Percentiles rank a stretch among this genome's conserved stretches.
Evolutionary conservation across 495 filamentous ascomycete species (phyloP).

Genomic region (Letharia lupina): DNA sequence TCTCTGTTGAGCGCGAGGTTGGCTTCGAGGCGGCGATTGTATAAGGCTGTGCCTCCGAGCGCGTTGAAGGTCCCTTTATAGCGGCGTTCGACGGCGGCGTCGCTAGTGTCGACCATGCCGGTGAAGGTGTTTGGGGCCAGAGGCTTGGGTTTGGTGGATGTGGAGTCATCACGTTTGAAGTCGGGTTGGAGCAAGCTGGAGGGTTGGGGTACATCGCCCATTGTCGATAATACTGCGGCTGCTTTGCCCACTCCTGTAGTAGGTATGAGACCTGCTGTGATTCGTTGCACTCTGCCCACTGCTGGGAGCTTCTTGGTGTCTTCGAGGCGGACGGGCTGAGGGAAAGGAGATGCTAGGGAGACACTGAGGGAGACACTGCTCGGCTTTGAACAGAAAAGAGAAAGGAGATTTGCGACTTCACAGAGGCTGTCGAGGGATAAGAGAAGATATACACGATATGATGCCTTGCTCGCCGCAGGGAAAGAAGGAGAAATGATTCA

Average conservation of each 20-base stretch:
- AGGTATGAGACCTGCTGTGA: background rate
- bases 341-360: no score
- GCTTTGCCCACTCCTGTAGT: background rate
- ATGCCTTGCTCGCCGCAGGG: no score
- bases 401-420: no score
- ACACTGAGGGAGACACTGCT: no score
- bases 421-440: no score
- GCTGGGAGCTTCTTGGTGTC: no score
- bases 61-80: slow-evolving; percentile 4
- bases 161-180: background rate
- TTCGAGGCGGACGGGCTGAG: no score
- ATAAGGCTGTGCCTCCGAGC: background rate
- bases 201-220: background rate
- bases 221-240: background rate
- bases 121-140: slow-evolving; percentile 1
- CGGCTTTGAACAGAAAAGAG: no score
- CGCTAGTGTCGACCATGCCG: slow-evolving; percentile 9
- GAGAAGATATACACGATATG: no score
- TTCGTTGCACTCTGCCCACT: no score
- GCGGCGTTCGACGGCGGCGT: slow-evolving; percentile 1
- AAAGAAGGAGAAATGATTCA: no score
- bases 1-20: background rate
- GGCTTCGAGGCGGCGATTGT: slow-evolving; percentile 8
- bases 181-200: background rate
- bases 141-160: background rate